Evolutionary conservation across 1,284 basidiomycete species (phyloP).

Genomic region (Sanghuangporus weigelae): DNA sequence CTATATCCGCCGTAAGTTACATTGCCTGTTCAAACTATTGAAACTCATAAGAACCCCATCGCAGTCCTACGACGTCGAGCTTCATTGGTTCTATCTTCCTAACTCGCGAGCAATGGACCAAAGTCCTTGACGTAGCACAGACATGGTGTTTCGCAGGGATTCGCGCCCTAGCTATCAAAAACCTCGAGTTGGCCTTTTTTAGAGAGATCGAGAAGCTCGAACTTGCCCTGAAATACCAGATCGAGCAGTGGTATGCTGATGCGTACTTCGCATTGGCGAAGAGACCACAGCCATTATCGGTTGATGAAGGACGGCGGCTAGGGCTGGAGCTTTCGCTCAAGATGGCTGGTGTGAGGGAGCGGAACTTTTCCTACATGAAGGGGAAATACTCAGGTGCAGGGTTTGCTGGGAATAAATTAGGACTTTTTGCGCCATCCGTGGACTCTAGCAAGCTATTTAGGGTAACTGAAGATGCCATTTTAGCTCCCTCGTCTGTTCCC

Average conservation of each 20-base stretch:
- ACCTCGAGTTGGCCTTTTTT: neutral
- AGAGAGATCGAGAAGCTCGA: neutral
- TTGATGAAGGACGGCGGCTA: neutral
- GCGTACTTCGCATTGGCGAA: constrained; percentile 2
- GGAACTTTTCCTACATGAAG: neutral
- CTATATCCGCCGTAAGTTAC: constrained; percentile 9
- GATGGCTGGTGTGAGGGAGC: constrained; percentile 1
- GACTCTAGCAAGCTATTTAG: too few relatives aligned
- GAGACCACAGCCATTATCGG: neutral
- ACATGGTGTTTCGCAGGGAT: constrained; percentile 5
- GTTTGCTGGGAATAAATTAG: neutral
- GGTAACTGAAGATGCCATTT: too few relatives aligned
- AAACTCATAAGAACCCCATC: neutral
- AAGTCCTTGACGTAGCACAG: constrained; percentile 1
- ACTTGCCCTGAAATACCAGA: neutral
- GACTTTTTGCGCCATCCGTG: too few relatives aligned
- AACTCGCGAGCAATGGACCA: constrained; percentile 1
- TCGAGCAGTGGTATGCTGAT: neutral
- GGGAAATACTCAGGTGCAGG: neutral
- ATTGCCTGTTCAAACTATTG: neutral
- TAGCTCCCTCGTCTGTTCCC: too few relatives aligned
- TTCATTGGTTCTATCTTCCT: neutral
- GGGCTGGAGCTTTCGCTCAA: neutral
- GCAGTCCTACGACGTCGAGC: neutral
- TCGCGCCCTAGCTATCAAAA: neutral